Conservation (phyloP, 495 filamentous ascomycete genomes). For the Podospora australis region DNA sequence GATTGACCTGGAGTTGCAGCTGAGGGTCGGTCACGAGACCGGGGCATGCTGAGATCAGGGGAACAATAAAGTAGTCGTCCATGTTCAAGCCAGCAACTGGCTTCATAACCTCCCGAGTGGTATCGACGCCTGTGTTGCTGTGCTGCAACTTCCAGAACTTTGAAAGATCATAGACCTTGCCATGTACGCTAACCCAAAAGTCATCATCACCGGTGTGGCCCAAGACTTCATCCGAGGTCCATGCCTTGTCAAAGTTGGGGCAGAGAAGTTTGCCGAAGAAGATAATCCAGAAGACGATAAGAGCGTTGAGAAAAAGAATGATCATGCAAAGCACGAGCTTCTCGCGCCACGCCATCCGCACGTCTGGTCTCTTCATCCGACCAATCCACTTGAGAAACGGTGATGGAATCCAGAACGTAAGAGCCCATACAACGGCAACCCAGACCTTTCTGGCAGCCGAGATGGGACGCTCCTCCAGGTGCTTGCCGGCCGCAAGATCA, state of each 20-base stretch:
- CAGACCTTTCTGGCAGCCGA: conserved; percentile 61
- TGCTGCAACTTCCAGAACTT: conserved; percentile 82
- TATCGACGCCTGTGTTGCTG: conserved; percentile 58
- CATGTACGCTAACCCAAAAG: conserved; percentile 84
- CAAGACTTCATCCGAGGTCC: conserved; percentile 65
- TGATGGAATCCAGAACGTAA: conserved; percentile 95
- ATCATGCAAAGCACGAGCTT: conserved; percentile 77
- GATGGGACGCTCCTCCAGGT: conserved; percentile 64
- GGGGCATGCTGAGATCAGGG: conserved; percentile 66
- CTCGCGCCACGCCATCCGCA: conserved; percentile 95
- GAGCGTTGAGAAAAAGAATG: conserved; percentile 76
- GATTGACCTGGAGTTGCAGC: conserved; percentile 54
- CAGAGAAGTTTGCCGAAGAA: conserved; percentile 78
- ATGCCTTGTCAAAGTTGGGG: conserved; percentile 87
- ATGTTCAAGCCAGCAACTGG: conserved; percentile 71
- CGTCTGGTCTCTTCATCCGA: conserved; percentile 95
- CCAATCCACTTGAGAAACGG: conserved; percentile 72
- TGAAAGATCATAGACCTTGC: conserved; percentile 84
- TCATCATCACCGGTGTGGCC: conserved; percentile 65
- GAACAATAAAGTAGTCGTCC: conserved; percentile 77
- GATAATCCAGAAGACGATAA: conserved; percentile 90
- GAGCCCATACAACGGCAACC: conserved; percentile 72
- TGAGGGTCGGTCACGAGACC: conserved; percentile 52
- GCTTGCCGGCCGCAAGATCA: conserved; percentile 67
- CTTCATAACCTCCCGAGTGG: conserved; percentile 61